Conservation (phyloP, 1,284 basidiomycete genomes). For the Sporisorium scitamineum region DNA sequence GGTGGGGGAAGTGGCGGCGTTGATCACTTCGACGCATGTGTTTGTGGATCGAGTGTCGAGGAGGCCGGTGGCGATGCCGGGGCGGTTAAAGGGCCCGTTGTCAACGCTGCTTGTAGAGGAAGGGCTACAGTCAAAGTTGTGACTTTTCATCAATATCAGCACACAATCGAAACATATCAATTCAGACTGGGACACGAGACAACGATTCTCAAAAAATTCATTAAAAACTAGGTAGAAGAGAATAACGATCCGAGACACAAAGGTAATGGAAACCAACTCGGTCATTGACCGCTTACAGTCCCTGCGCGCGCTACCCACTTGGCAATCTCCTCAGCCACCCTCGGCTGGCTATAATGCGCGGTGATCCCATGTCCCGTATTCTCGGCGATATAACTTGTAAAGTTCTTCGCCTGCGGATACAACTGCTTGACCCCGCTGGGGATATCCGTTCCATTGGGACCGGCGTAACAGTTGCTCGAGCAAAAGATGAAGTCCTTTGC, state of each 20-base stretch:
- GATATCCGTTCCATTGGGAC: slow-evolving; percentile 39
- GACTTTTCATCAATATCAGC: too few species aligned
- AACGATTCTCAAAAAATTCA: too few species aligned
- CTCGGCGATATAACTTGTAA: slow-evolving; percentile 36
- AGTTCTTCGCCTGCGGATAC: slow-evolving; percentile 49
- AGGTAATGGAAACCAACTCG: too few species aligned
- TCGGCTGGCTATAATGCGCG: slow-evolving; percentile 35
- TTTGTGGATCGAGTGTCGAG: slow-evolving; percentile 47
- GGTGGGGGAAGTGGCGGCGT: slow-evolving; percentile 20
- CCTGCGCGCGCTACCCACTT: slow-evolving; percentile 34
- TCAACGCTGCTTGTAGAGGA: slow-evolving; percentile 12
- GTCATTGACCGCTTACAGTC: too few species aligned
- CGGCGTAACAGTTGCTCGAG: slow-evolving; percentile 63
- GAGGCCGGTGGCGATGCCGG: slow-evolving; percentile 42
- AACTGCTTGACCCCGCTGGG: slow-evolving; percentile 32
- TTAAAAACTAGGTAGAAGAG: too few species aligned
- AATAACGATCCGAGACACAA: too few species aligned
- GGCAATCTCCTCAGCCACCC: slow-evolving; percentile 32
- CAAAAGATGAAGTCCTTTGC: slow-evolving; percentile 69
- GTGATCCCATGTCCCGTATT: slow-evolving; percentile 53
- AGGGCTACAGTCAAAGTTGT: slow-evolving; percentile 20
- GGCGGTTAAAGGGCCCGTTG: slow-evolving; percentile 6
- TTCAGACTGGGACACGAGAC: too few species aligned
- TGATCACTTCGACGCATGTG: slow-evolving; percentile 53
- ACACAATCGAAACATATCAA: too few species aligned